Base-by-base conservation (phyloP, 1,284 basidiomycete species). In the Melampsora medusae region DNA sequence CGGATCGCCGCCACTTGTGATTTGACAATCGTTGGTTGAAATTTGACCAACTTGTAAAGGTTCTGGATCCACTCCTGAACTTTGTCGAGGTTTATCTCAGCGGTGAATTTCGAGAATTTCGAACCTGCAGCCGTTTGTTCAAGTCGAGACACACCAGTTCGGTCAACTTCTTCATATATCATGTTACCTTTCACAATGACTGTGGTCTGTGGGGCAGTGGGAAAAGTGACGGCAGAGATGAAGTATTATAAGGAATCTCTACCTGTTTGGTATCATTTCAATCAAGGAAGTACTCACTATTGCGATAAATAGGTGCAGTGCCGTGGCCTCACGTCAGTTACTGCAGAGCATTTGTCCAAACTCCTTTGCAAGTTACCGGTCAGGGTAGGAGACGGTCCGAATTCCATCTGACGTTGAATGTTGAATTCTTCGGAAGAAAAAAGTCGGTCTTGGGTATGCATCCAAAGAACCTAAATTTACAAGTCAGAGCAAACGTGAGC, bases 121-220 rank as follows among this genome's bases (percentile, higher is more conserved):
- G 94, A 93, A 22, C 93, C 93, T 77, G 91, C 92, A 2, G 96
- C 93, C 97, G 99, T 99, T 85, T 99, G 92, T 85, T 99, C 96
- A 70, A 99, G 88, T 86, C 98, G 97, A 82, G 96, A 91, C 61
- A 98, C 96, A 77, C 93, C 92, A 83, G 93, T 91, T 65, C 97
- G 92, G 78, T 94, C 92, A 78, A 97, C 90, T 84, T 99, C 96
- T 12, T 90, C 89, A 85, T 97, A 97, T 78, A 96, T 87, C 79
- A 99, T 94, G 80, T 98, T 93, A 59, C 96, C 96, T 93, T 93
- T 65, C 88, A 35, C 89, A 19, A 90, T 93, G 80, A 99, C 90
- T 35, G 33, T 83, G 95, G 95, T 98, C 82, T 91, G 90, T 64
- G 96, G 96, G 9, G 96, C 97, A 49, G 96, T 99, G 9, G 97